Percentiles rank a stretch among this genome's conserved stretches.
These are phyloP conservation scores for Xylaria multiplex DNA, from an alignment of 2,329 filamentous ascomycete genomes.

Conservation along the genomic window DNA sequence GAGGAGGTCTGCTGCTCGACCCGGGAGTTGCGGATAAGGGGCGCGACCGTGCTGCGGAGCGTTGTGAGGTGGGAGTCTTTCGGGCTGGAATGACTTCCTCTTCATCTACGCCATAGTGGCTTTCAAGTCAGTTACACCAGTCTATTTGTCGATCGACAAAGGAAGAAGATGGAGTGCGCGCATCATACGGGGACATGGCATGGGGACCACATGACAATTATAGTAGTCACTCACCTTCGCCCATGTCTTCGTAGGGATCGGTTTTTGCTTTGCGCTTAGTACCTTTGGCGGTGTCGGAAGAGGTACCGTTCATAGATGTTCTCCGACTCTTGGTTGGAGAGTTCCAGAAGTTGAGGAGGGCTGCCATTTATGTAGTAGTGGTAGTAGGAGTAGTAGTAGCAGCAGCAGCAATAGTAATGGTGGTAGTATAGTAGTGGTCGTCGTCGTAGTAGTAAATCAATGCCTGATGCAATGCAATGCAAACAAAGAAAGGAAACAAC, in stretches of 20 bases:
- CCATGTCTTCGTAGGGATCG: conserved; percentile 45
- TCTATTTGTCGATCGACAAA: background rate
- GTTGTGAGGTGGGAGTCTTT: conserved; percentile 33
- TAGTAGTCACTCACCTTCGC: conserved; percentile 40
- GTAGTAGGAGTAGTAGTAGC: too few relatives aligned
- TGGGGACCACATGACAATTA: background rate
- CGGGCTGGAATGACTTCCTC: conserved; percentile 39
- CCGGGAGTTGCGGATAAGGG: conserved; percentile 41
- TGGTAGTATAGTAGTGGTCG: too few relatives aligned
- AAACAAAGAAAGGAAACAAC: conserved; percentile 19
- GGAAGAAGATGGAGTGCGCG: background rate
- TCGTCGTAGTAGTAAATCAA: background rate
- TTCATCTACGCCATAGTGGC: conserved; percentile 19
- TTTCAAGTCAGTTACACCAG: conserved; percentile 3
- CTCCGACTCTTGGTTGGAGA: conserved; percentile 27
- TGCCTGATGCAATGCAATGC: conserved; percentile 19
- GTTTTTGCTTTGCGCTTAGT: conserved; percentile 46
- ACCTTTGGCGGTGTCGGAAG: conserved; percentile 35
- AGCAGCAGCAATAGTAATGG: too few relatives aligned
- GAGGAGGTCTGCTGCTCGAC: conserved; percentile 37
- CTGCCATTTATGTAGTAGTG: conserved; percentile 21
- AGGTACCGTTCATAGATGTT: conserved; percentile 26
- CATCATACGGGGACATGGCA: background rate
- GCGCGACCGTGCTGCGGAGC: conserved; percentile 38
- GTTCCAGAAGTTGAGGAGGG: conserved; percentile 25